Evolutionary conservation across 1,284 basidiomycete species (phyloP), one percentile per base, ranked within the genome.

Genomic region (Chalciporus sp.): DNA sequence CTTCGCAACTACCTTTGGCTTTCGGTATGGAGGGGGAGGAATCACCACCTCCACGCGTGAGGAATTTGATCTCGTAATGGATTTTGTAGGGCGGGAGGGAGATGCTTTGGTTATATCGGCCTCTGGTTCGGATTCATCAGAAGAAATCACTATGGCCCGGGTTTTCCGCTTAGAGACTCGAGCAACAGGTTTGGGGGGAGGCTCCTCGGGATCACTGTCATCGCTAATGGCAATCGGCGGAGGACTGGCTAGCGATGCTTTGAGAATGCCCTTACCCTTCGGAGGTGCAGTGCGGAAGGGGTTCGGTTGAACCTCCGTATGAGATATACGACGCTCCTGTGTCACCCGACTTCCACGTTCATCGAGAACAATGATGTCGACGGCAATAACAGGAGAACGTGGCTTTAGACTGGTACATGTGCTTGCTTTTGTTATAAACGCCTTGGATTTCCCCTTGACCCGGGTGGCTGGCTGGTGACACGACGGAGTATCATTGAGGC

Each of bases 291-390:
- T 35, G 50, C 41, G 46, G 20, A 57, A 56, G n/a, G 64, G 59
- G 54, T 72, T 73, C 9, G 59, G 33, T 53, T 70, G 65, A 0
- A 73, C 52, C 48, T 71, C 71, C 12, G 70, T 69, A 42, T 71
- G 69, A 7, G 79, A 78, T 10, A 79, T 68, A 47, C 84, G 72
- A 52, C 74, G 69, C 39, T 90, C 87, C 63, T 82, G 77, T 55
- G 77, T 80, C 45, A 89, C 56, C 37, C 73, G 79, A 49, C 71
- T 74, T 10, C 87, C 88, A 40, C 74, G 64, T 20, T 79, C 74
- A 62, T 90, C 87, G 26, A 89, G 55, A 40, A 86, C 71, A 35
- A 84, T 72, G 44, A 91, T 90, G 39, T 90, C 86, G 43, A 90
- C 75, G 47, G 85, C 74, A 11, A 88, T 74, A 19, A 79, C 72